Evolutionary conservation across 768 basidiomycete genomes (phyloP).

Genomic region (Agrocybe chaxingu): DNA sequence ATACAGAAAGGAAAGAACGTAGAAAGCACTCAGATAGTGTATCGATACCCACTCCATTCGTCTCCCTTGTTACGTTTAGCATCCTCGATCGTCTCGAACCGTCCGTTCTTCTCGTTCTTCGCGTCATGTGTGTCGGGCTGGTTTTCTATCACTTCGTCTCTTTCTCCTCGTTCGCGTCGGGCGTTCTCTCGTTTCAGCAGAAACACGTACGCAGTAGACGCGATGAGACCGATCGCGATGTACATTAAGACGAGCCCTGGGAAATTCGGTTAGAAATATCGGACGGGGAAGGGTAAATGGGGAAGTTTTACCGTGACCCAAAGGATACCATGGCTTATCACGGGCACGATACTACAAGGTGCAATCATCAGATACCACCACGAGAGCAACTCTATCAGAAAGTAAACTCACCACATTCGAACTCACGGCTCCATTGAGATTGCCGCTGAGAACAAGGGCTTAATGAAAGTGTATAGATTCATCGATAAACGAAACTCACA

Average conservation of each 20-base stretch:
- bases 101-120: conserved; percentile 48
- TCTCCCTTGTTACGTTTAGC: conserved; percentile 72
- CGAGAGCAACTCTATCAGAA: neutral
- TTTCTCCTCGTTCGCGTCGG: conserved; percentile 63
- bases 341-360: conserved; percentile 52
- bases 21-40: conserved; percentile 29
- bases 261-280: neutral
- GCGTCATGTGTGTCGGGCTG: conserved; percentile 28
- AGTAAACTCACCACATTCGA: conserved; percentile 65
- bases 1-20: too few species aligned
- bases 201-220: conserved; percentile 37
- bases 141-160: conserved; percentile 65
- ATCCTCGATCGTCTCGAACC: conserved; percentile 55
- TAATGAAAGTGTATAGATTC: neutral
- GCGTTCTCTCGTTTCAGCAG: conserved; percentile 58
- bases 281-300: neutral
- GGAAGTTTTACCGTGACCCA: conserved; percentile 24
- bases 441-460: conserved; percentile 42
- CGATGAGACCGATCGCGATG: conserved; percentile 59
- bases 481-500: conserved; percentile 33
- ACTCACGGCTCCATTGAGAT: conserved; percentile 73
- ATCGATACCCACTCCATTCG: conserved; percentile 73
- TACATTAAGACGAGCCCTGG: conserved; percentile 70
- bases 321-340: conserved; percentile 67
- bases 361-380: conserved; percentile 1